phyloP scores from a whole-genome alignment of 2,329 filamentous ascomycete species.

The Amauroascus niger region DNA sequence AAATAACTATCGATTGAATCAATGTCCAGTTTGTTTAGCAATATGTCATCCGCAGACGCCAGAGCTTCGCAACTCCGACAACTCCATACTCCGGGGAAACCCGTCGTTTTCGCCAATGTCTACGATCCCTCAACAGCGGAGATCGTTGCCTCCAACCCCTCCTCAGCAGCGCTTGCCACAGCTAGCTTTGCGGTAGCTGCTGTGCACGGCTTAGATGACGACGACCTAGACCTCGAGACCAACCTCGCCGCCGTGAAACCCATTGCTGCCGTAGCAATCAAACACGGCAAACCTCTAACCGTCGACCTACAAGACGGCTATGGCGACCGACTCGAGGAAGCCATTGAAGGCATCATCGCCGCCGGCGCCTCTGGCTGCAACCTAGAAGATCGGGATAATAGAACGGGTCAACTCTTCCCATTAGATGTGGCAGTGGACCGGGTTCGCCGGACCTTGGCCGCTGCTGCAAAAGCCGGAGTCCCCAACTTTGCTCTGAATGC shows the following conservation, averaged over 20 bases:
- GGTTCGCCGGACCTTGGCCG: slow-evolving; percentile 30
- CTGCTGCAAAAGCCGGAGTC: slow-evolving; percentile 37
- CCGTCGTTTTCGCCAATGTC: slow-evolving; percentile 47
- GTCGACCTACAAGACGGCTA: slow-evolving; percentile 56
- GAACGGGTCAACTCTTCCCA: slow-evolving; percentile 29
- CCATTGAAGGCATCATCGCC: slow-evolving; percentile 39
- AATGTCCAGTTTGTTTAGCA: too few species aligned
- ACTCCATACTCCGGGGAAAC: slow-evolving; percentile 44
- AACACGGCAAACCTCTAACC: slow-evolving; percentile 42
- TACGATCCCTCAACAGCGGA: slow-evolving; percentile 45
- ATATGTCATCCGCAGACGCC: slow-evolving; percentile 11
- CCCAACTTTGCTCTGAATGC: slow-evolving; percentile 51
- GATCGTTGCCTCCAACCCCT: slow-evolving; percentile 31
- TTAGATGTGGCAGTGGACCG: slow-evolving; percentile 42
- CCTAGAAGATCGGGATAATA: slow-evolving; percentile 46
- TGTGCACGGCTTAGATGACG: slow-evolving; percentile 38
- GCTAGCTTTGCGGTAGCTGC: slow-evolving; percentile 45
- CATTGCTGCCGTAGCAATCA: slow-evolving; percentile 38
- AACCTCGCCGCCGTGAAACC: slow-evolving; percentile 43
- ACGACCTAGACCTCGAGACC: slow-evolving; percentile 42
- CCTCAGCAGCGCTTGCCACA: slow-evolving; percentile 40
- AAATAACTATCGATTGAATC: background rate
- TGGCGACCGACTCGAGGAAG: slow-evolving; percentile 39
- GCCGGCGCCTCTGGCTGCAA: slow-evolving; percentile 50
- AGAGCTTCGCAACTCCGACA: slow-evolving; percentile 16